These are phyloP conservation scores for Lagenaria siceraria DNA, from an alignment of 306 rosid species.

Conservation along the genomic window DNA sequence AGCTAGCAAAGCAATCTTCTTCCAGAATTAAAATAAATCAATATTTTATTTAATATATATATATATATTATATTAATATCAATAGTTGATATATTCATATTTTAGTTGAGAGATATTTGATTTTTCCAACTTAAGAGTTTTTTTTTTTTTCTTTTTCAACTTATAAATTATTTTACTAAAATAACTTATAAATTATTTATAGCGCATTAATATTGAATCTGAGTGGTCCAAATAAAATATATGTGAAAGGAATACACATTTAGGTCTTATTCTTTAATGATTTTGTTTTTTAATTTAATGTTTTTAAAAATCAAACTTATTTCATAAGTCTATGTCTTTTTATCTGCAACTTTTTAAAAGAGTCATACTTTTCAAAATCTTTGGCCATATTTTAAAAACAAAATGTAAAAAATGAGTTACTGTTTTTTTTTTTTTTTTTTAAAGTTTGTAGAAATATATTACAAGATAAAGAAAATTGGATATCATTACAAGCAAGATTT, in stretches of 20 bases:
- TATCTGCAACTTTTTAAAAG: neutral
- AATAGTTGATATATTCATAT: neutral
- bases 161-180: too few species aligned
- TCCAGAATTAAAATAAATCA: neutral
- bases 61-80: neutral
- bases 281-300: neutral
- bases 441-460: neutral
- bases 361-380: neutral
- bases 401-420: neutral
- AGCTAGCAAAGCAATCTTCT: neutral
- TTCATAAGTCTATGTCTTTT: neutral
- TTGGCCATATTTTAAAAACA: neutral
- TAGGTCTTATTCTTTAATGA: neutral
- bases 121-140: too few species aligned
- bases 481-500: too few species aligned
- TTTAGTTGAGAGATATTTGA: neutral
- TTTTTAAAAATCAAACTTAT: neutral
- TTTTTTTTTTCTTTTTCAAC: too few species aligned
- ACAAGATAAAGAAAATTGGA: too few species aligned
- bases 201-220: neutral
- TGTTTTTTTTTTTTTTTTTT: neutral
- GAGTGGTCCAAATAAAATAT: constrained; percentile 4
- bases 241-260: neutral
- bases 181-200: neutral
- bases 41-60: neutral